Evolutionary conservation across 306 rosid species (phyloP).

Genomic region (Parietaria judaica): DNA sequence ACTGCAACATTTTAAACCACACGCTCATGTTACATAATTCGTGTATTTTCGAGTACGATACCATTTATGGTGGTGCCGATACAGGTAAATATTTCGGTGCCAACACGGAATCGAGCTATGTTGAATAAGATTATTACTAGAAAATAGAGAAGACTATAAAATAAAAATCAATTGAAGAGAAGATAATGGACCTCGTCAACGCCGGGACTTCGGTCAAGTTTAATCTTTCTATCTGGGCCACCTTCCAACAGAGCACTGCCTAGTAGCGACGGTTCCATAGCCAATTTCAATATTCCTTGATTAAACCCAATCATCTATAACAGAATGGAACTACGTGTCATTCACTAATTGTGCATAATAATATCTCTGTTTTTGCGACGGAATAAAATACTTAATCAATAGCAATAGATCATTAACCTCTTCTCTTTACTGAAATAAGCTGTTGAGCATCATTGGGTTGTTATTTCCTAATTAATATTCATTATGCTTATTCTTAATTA

Average conservation of each 20-base stretch:
- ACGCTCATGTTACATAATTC: neutral
- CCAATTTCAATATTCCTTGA: slow-evolving; percentile 90
- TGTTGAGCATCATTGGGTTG: too few species aligned
- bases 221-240: slow-evolving; percentile 80
- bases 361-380: neutral
- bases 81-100: neutral
- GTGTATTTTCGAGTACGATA: neutral
- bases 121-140: neutral
- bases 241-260: slow-evolving; percentile 95
- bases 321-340: neutral
- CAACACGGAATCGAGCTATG: neutral
- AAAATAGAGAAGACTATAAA: neutral
- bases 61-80: neutral
- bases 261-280: slow-evolving; percentile 89
- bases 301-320: slow-evolving; percentile 80
- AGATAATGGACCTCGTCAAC: slow-evolving; percentile 64
- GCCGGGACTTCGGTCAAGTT: slow-evolving; percentile 82
- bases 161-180: neutral
- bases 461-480: too few species aligned
- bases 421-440: too few species aligned
- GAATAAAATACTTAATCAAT: slow-evolving; percentile 20
- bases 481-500: too few species aligned
- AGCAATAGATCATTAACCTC: neutral
- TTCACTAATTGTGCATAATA: too few species aligned
- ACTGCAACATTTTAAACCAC: slow-evolving; percentile 47